Base-by-base conservation (phyloP, 352 stramenopile genomes). In the Aphanomyces cochlioides region DNA sequence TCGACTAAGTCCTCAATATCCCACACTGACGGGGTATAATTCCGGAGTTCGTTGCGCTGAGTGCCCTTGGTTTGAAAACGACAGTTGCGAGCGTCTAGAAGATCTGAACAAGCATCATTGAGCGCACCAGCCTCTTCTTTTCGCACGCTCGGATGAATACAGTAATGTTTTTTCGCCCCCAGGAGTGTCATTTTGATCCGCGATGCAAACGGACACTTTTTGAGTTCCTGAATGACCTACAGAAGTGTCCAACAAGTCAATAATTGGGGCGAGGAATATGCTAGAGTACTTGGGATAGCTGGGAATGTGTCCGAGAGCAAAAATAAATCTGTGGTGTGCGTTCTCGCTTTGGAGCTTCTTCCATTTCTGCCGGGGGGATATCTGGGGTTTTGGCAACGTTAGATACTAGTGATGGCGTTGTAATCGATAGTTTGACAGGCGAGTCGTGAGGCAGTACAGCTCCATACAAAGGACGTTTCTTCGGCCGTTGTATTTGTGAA, bases 291-390 rank as follows among this genome's bases (percentile, higher is more conserved):
- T 96, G 88, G 15, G 87, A 74, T 13, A 96, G 57, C 72, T 96
- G 87, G 60, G 87, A 95, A 65, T 96, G 88, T 43, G 88, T 96
- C 0, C 88, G 84, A n/a, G 88, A 96, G 69, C 85, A 93, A 57
- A 95, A 96, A 72, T 84, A 95, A 64, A 96, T 96, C 39, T 78
- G 79, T 12, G 82, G 85, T 21, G 82, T 82, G 66, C 67, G 65
- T 36, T 69, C 50, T 50, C 47, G 28, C 34, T 41, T 50, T 7
- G 57, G 43, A 4, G 19, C 73, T 37, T 38, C 4, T 54, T 40
- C 65, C 4, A 7, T 66, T 7, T 69, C 61, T 21, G 67, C n/a
- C 5, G 34, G 38, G 28, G 28, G 28, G 28, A 28, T 28, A 28
- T 28, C 28, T 28, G 28, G 28, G 28, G 28, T 28, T 28, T 28